phyloP scores from a whole-genome alignment of 2,329 filamentous ascomycete species.

The Ophiostoma sp. region DNA sequence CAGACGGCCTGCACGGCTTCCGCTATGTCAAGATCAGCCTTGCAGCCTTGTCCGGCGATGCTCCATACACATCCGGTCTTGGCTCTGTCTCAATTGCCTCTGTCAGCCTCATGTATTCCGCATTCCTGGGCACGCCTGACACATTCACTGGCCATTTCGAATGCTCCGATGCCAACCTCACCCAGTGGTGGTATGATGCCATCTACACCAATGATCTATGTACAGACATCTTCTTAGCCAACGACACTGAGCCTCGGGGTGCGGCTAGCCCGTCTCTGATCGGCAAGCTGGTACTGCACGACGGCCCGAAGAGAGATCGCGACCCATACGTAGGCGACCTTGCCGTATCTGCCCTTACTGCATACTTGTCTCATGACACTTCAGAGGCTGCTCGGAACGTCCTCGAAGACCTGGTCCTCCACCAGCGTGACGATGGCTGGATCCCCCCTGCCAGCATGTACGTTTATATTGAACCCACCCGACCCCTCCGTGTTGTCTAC shows the following conservation, averaged over 20 bases:
- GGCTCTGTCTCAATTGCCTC: conserved; percentile 43
- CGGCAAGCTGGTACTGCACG: conserved; percentile 44
- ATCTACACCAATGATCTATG: conserved; percentile 49
- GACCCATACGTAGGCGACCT: conserved; percentile 51
- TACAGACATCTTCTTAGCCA: conserved; percentile 42
- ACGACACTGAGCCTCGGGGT: conserved; percentile 46
- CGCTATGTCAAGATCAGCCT: conserved; percentile 47
- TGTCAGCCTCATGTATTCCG: conserved; percentile 41
- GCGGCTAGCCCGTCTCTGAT: conserved; percentile 41
- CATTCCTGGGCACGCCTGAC: conserved; percentile 44
- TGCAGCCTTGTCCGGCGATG: conserved; percentile 41
- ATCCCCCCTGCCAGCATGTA: conserved; percentile 51
- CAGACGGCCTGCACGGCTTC: conserved; percentile 50
- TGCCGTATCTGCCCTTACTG: conserved; percentile 45
- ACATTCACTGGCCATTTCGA: conserved; percentile 50
- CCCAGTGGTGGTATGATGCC: conserved; percentile 50
- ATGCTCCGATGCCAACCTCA: conserved; percentile 46
- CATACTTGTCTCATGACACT: conserved; percentile 44
- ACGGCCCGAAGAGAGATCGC: conserved; percentile 49
- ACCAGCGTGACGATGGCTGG: conserved; percentile 49
- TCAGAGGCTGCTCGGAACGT: conserved; percentile 42
- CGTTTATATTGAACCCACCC: conserved; percentile 22
- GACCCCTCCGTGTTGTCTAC: not conserved
- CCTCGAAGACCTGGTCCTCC: conserved; percentile 44
- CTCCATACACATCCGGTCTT: conserved; percentile 40